A percentile compares a stretch with the other conserved stretches of the same genome.
Evolutionary conservation across 768 basidiomycete species (phyloP).

Genomic region (Xerocomellus amylosporus): DNA sequence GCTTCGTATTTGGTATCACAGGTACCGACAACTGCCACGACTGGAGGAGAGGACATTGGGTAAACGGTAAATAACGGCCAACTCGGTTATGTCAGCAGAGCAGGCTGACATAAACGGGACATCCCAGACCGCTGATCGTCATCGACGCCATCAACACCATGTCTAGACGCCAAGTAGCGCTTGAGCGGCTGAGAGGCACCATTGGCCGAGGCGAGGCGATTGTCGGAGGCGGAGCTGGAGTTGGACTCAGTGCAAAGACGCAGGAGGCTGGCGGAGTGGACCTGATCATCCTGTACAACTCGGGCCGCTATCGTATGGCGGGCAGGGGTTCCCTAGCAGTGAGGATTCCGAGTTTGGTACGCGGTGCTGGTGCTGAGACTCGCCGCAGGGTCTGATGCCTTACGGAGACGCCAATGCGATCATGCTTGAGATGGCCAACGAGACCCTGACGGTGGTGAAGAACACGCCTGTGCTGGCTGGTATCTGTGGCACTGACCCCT

Average conservation of each 20-base stretch:
- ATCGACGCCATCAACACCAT: not conserved
- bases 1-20: conserved; percentile 29
- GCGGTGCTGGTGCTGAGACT: not conserved
- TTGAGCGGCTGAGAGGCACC: conserved; percentile 11
- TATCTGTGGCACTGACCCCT: conserved; percentile 5
- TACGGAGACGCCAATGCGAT: conserved; percentile 30
- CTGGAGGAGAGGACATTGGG: conserved; percentile 9
- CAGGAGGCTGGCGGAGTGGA: conserved; percentile 28
- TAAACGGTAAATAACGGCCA: too few species aligned
- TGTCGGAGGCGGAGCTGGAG: conserved; percentile 26
- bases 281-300: conserved; percentile 31
- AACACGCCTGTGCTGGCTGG: conserved; percentile 29
- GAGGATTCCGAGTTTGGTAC: conserved; percentile 4
- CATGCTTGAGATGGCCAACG: conserved; percentile 29
- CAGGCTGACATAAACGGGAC: not conserved
- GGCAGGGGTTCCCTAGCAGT: conserved; percentile 31
- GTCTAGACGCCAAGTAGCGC: conserved; percentile 19
- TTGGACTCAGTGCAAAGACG: conserved; percentile 27
- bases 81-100: conserved; percentile 6
- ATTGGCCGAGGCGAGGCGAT: conserved; percentile 22
- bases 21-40: conserved; percentile 27
- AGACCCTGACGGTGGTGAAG: conserved; percentile 28
- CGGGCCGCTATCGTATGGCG: conserved; percentile 31
- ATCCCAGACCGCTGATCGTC: too few species aligned
- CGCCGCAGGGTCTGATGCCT: conserved; percentile 24